These are phyloP conservation scores for Penicillium egyptiacum DNA, from an alignment of 495 filamentous ascomycete genomes.

Conservation along the genomic window DNA sequence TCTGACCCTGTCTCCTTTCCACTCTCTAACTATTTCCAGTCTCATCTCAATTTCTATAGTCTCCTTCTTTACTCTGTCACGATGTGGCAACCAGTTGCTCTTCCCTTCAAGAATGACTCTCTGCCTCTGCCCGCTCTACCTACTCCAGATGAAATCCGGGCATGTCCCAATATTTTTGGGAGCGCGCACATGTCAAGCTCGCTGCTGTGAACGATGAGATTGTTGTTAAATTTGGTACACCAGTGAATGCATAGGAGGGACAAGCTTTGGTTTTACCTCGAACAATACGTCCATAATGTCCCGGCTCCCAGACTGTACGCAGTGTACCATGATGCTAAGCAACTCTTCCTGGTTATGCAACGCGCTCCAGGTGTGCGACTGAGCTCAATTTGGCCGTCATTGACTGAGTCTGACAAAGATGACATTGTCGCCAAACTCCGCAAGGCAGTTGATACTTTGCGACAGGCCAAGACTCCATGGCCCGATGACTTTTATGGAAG, in stretches of 20 bases:
- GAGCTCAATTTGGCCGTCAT: constrained; percentile 27
- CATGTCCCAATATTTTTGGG: constrained; percentile 30
- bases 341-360: constrained; percentile 30
- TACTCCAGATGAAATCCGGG: constrained; percentile 31
- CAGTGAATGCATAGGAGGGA: constrained; percentile 23
- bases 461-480: constrained; percentile 23
- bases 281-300: constrained; percentile 26
- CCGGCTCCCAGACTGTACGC: constrained; percentile 32
- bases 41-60: too few species aligned
- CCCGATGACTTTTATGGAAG: constrained; percentile 25
- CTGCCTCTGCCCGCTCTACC: constrained; percentile 28
- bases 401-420: constrained; percentile 26
- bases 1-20: too few species aligned
- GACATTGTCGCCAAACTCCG: constrained; percentile 25
- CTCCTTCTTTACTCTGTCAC: constrained; percentile 11
- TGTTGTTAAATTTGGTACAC: constrained; percentile 29
- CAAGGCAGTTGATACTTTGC: constrained; percentile 23
- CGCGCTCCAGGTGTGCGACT: constrained; percentile 26
- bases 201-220: constrained; percentile 28
- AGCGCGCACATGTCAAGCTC: constrained; percentile 23
- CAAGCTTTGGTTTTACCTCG: constrained; percentile 31
- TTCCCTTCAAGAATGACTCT: constrained; percentile 26
- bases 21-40: too few species aligned
- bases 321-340: constrained; percentile 26
- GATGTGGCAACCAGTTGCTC: constrained; percentile 31